phyloP scores from a whole-genome alignment of 176 grass and related monocot genomes.

The Oryza punctata region DNA sequence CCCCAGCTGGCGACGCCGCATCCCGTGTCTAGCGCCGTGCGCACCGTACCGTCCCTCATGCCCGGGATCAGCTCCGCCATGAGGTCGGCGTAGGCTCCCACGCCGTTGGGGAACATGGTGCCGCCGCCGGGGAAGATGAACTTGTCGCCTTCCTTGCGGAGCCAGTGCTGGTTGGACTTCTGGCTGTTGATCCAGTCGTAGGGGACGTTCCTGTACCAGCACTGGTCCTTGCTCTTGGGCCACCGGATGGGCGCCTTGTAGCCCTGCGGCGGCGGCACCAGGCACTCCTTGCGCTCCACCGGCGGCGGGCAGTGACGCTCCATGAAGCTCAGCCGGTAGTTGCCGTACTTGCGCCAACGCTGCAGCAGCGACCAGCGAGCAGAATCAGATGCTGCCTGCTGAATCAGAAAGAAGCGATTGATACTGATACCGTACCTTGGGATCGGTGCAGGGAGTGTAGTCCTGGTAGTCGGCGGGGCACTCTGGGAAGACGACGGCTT shows the following conservation, averaged over 20 bases:
- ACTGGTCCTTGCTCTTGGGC: slow-evolving; percentile 96
- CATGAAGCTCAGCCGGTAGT: slow-evolving; percentile 93
- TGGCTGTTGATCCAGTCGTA: slow-evolving; percentile 99
- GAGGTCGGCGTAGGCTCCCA: slow-evolving; percentile 69
- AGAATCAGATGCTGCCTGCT: too few relatives aligned
- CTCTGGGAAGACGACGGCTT: slow-evolving; percentile 53
- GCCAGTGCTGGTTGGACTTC: slow-evolving; percentile 98
- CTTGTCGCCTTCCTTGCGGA: slow-evolving; percentile 80
- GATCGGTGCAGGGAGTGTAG: slow-evolving; percentile 95
- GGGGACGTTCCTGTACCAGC: slow-evolving; percentile 99
- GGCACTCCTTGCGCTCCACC: slow-evolving; percentile 69
- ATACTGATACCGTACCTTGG: slow-evolving; percentile 51
- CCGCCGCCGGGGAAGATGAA: slow-evolving; percentile 93
- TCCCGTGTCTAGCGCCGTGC: slow-evolving; percentile 88
- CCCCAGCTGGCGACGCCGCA: slow-evolving; percentile 98
- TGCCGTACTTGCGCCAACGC: slow-evolving; percentile 85
- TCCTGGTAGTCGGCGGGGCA: slow-evolving; percentile 81
- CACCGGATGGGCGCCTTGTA: slow-evolving; percentile 93
- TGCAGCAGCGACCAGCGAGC: too few relatives aligned
- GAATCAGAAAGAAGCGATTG: too few relatives aligned
- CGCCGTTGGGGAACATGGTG: slow-evolving; percentile 98
- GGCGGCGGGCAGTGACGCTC: slow-evolving; percentile 88
- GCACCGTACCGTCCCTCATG: slow-evolving; percentile 81
- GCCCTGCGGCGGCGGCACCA: slow-evolving; percentile 75
- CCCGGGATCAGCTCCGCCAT: slow-evolving; percentile 71